Conservation (phyloP, 2,329 filamentous ascomycete species). For the Colletotrichum tamarilloi region DNA sequence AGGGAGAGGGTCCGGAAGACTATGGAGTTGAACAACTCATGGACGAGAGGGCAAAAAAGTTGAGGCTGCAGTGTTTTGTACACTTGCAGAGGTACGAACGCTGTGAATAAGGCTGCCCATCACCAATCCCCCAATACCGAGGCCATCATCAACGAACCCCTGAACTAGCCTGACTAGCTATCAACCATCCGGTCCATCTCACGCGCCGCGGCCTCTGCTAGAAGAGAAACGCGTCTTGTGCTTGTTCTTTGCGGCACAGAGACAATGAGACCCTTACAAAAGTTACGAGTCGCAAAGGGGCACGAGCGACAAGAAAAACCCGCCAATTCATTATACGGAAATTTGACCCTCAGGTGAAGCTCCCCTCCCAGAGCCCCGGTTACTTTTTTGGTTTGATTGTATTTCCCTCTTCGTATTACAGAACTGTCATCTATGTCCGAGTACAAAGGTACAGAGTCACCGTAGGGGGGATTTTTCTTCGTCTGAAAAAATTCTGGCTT, state of each 20-base stretch:
- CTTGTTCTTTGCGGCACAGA: background rate
- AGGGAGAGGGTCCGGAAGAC: background rate
- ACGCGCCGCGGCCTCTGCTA: background rate
- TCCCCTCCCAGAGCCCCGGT: background rate
- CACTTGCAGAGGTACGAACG: background rate
- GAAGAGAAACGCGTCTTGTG: background rate
- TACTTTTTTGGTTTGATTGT: background rate
- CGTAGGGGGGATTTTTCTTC: background rate
- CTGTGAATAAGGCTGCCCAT: background rate
- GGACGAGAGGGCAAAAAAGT: too few species aligned
- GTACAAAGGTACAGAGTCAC: background rate
- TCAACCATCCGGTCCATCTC: background rate
- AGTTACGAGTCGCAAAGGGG: constrained; percentile 28
- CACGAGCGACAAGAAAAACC: constrained; percentile 8
- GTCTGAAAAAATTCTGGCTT: background rate
- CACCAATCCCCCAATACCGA: background rate
- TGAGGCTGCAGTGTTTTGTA: too few species aligned
- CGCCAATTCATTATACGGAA: constrained; percentile 29
- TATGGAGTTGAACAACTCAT: too few species aligned
- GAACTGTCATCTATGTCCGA: background rate
- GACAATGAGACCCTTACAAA: background rate
- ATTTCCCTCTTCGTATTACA: background rate
- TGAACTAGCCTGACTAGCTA: constrained; percentile 25
- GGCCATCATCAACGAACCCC: constrained; percentile 20
- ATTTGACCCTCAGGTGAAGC: constrained; percentile 30